Base-by-base conservation (phyloP, 148 eudicot species). In the Chenopodium quinoa region DNA sequence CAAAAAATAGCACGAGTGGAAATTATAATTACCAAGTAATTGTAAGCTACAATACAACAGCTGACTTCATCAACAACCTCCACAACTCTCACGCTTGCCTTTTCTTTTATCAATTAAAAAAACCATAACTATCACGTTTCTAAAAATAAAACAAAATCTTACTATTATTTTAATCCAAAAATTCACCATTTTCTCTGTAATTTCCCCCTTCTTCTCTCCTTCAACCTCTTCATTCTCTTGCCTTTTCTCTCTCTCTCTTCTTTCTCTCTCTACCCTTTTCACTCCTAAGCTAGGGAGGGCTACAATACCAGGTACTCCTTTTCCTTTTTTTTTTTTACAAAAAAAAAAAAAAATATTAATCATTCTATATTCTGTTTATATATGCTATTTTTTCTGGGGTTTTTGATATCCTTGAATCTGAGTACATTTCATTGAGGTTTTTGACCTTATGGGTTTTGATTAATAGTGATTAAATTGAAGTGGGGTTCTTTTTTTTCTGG, bases 361-460 rank as follows among this genome's bases (percentile, higher is more conserved):
- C 22, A 58, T 54, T 54, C 8, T 2, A 7, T 68, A 22, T 71
- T 12, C 48, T 70, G 63, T 76, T 40, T 22, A 0, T 32, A 58
- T 80, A 9, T 52, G 22, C 6, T 27, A 7, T 0, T 9, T 67
- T 10, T 52, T 69, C 79, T 52, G 56, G 65, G 52, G 4, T 34
- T 56, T 20, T 71, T 20, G 50, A 12, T 52, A 17, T 48, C 17
- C 64, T 19, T 65, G 81, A 83, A 78, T 83, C 85, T 65, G 72
- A 64, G n/a, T 13, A 48, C 23, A 17, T 14, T 54, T 76, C 2
- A 1, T 78, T 68, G 79, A 44, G 37, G 69, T 54, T 62, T 79
- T 79, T 79, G 58, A 11, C 75, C 75, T 6, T 12, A 44, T 69
- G 83, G 86, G 78, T 70, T 75, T 80, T 84, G 72, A n/a, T 76